Evolutionary conservation across 83 land plant genomes (phyloP), one percentile per base, ranked within the genome.

Genomic region (Diphasiastrum complanatum): DNA sequence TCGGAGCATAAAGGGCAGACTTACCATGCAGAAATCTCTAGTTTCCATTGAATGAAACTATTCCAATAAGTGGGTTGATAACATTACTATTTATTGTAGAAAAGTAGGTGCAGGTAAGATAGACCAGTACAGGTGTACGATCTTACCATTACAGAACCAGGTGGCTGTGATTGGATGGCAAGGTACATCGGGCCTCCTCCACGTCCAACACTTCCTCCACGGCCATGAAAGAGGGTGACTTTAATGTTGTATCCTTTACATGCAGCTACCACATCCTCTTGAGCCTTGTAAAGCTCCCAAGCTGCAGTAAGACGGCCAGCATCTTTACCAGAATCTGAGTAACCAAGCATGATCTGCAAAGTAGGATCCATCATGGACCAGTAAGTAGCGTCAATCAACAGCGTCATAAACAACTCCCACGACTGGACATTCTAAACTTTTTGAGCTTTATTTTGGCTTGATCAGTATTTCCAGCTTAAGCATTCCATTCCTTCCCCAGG

Each of bases 261-360:
- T 37, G 85, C 91, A 46, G 82, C 85, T 8, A 87, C 91, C 35
- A 87, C 83, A 70, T 92, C 86, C 63, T 92, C 95, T 65, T 92
- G 95, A 18, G 98, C 85, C 60, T 92, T 87, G 71, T 84, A 92
- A 3, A 92, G 76, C 61, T 87, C 90, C 98, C 98, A 92, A 28
- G 98, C 98, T 53, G 95, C 98, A 52, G 95, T 77, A 59, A 92
- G 81, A 10, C 98, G 81, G 11, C 98, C 95, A 36, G 98, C 83
- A 74, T 92, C 98, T 67, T 92, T 92, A 33, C 98, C 95, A 34
- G 98, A 92, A 56, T 92, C 98, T 36, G 95, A 92, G 54, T 92
- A 92, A 30, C 98, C 98, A 65, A 92, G 88, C 98, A 92, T 92
- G 8, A 91, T 86, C 90, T 88, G 76, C 62, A 65, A 27, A 11